phyloP scores from a whole-genome alignment of 2,329 filamentous ascomycete genomes.

The Microdochium bolleyi region DNA sequence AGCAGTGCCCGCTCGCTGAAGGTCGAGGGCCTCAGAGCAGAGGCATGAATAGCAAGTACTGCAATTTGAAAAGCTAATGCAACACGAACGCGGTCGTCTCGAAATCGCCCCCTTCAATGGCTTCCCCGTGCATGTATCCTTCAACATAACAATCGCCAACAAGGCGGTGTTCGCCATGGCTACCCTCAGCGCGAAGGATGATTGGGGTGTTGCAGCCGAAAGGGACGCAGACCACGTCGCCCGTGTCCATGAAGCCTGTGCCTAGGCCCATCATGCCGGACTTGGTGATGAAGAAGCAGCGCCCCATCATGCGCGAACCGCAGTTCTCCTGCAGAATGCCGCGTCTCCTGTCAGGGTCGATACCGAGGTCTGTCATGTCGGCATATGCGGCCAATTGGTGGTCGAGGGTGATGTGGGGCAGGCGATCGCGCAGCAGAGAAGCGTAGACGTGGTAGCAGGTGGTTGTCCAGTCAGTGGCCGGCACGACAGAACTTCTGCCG shows the following conservation, averaged over 20 bases:
- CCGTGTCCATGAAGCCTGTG: conserved; percentile 17
- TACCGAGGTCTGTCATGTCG: not conserved
- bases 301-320: conserved; percentile 11
- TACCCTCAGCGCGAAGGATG: conserved; percentile 16
- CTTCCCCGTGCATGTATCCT: conserved; percentile 23
- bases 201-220: conserved; percentile 25
- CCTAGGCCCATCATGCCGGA: conserved; percentile 20
- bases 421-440: conserved; percentile 6
- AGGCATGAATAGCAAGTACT: too few relatives aligned
- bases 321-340: conserved; percentile 9
- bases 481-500: conserved; percentile 4
- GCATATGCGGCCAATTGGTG: conserved; percentile 5
- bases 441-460: conserved; percentile 13
- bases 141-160: conserved; percentile 26
- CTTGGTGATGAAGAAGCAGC: conserved; percentile 14
- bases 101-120: conserved; percentile 9
- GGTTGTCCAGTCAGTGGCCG: conserved; percentile 9
- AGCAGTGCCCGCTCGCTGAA: not conserved
- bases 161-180: conserved; percentile 14
- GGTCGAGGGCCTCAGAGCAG: too few relatives aligned
- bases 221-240: conserved; percentile 23
- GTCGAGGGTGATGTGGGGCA: conserved; percentile 10
- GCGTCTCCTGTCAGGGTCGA: conserved; percentile 1
- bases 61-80: not conserved
- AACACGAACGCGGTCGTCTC: not conserved